phyloP scores from a whole-genome alignment of 2,329 filamentous ascomycete genomes.

The Talaromyces marneffei region DNA sequence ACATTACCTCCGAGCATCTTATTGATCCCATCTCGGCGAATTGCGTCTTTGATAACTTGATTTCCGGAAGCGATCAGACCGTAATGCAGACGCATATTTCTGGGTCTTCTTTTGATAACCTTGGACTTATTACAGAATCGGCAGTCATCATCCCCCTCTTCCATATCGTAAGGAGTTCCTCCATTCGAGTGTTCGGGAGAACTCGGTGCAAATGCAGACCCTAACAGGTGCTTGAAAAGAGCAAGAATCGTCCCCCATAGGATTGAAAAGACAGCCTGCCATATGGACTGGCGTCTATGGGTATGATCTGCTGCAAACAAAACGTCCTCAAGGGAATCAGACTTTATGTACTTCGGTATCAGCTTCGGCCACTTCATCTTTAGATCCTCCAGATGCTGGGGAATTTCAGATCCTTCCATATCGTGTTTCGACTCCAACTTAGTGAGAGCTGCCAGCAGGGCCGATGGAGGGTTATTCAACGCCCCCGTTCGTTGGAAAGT shows the following conservation, averaged over 20 bases:
- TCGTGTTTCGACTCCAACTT: not conserved
- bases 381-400: not conserved
- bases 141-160: not conserved
- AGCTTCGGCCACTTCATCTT: not conserved
- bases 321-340: not conserved
- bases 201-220: not conserved
- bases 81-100: conserved; percentile 7
- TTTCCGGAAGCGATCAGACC: conserved; percentile 15
- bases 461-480: not conserved
- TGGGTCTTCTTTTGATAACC: not conserved
- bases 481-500: not conserved
- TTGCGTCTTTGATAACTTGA: conserved; percentile 7
- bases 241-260: not conserved
- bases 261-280: not conserved
- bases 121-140: not conserved
- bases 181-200: not conserved
- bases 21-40: not conserved
- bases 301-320: not conserved
- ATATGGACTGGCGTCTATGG: not conserved
- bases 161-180: not conserved
- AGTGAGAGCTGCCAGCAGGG: not conserved
- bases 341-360: not conserved
- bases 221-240: not conserved
- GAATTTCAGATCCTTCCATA: not conserved
- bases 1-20: conserved; percentile 1